Evolutionary conservation across 805 yeast genomes (phyloP).

Genomic region (Candida vaughaniae): DNA sequence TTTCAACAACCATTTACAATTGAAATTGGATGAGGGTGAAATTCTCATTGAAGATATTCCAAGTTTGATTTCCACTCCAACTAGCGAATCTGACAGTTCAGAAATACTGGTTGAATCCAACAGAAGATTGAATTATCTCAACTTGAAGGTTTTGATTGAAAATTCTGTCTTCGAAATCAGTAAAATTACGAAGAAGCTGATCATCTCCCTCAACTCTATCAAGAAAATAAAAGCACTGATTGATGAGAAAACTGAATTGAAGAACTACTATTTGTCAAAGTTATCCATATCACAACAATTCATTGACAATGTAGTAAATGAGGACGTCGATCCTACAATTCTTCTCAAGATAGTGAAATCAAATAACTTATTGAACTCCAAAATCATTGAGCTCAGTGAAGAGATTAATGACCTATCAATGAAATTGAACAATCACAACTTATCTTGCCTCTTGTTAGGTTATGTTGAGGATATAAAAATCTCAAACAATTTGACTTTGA

Average conservation of each 20-base stretch:
- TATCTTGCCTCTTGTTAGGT: slow-evolving; percentile 46
- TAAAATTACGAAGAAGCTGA: slow-evolving; percentile 32
- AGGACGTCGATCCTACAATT: slow-evolving; percentile 27
- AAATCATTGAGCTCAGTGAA: slow-evolving; percentile 21
- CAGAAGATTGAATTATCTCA: slow-evolving; percentile 31
- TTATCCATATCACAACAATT: slow-evolving; percentile 34
- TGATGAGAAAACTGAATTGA: slow-evolving; percentile 28
- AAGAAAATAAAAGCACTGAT: slow-evolving; percentile 27
- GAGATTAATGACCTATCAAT: slow-evolving; percentile 29
- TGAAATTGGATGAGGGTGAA: slow-evolving; percentile 26
- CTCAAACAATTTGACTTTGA: slow-evolving; percentile 11
- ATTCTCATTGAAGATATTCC: slow-evolving; percentile 19
- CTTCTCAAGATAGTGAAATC: slow-evolving; percentile 33
- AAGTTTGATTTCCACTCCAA: slow-evolving; percentile 20
- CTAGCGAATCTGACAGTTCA: slow-evolving; percentile 18
- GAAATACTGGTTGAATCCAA: slow-evolving; percentile 8
- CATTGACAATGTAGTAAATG: slow-evolving; percentile 22
- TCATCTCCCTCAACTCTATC: slow-evolving; percentile 29
- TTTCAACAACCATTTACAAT: slow-evolving; percentile 35
- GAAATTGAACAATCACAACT: slow-evolving; percentile 39
- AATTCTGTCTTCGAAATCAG: slow-evolving; percentile 42
- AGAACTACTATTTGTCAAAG: slow-evolving; percentile 30
- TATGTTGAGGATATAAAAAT: slow-evolving; percentile 44
- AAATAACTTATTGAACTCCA: slow-evolving; percentile 29
- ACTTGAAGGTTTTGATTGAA: slow-evolving; percentile 44